Conservation (phyloP, 192 early-diverging fungal species). For the Linnemannia schmuckeri region DNA sequence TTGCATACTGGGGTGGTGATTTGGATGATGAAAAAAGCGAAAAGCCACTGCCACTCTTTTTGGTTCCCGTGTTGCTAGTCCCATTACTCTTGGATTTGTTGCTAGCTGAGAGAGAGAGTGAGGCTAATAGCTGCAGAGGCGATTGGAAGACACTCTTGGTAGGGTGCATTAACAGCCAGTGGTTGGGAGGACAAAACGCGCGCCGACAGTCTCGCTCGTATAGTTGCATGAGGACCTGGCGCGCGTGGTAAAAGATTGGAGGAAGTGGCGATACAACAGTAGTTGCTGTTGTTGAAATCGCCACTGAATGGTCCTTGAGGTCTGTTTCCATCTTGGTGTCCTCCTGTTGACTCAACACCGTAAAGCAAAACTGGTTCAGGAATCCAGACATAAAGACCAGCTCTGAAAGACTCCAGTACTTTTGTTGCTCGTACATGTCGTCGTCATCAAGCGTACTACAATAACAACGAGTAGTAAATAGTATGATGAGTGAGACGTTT, state of each 20-base stretch:
- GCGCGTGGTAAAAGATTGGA: constrained; percentile 61
- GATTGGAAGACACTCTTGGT: constrained; percentile 51
- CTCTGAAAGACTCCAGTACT: constrained; percentile 65
- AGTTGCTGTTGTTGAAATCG: background rate
- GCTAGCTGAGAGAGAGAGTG: constrained; percentile 32
- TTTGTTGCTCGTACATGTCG: constrained; percentile 73
- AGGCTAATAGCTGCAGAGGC: constrained; percentile 56
- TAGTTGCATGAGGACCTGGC: constrained; percentile 77
- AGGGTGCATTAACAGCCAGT: constrained; percentile 70
- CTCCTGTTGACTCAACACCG: constrained; percentile 58
- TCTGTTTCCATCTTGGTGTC: background rate
- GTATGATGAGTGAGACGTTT: background rate
- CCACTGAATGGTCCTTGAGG: background rate
- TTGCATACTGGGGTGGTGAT: constrained; percentile 36
- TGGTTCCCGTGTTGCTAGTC: background rate
- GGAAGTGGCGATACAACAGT: constrained; percentile 25
- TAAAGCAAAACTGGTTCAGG: constrained; percentile 76
- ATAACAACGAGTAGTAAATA: background rate
- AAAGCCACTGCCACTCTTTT: constrained; percentile 26
- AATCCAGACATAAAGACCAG: constrained; percentile 66
- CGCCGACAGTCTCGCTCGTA: constrained; percentile 71
- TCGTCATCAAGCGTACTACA: constrained; percentile 71
- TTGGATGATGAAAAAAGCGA: constrained; percentile 39
- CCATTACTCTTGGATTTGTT: constrained; percentile 30
- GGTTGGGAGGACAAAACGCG: constrained; percentile 68